Base-by-base conservation (phyloP, 129 eudicot genomes). In the Silybum marianum region DNA sequence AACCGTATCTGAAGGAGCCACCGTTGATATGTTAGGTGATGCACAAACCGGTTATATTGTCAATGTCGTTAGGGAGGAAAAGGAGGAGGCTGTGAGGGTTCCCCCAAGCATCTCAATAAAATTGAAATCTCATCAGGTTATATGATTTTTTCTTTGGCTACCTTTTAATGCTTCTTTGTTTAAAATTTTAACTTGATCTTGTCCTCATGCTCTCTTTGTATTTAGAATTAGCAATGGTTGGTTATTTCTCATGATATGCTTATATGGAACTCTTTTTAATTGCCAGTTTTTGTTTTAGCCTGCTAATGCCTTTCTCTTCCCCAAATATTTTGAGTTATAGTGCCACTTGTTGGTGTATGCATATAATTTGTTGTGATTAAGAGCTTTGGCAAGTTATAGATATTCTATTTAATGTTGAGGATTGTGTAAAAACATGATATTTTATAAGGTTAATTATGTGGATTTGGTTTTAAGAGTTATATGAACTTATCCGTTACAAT, bases 121-220 rank as follows among this genome's bases (percentile, higher is more conserved):
- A 90, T 77, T 96, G 84, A 96, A 96, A 85, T 79, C 86, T 39
- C 99, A 96, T 88, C 99, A 96, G 97, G 99, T 93, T 82, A 76
- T n/a, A 1, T 73, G 13, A 16, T 74, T 62, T 0, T 9, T 66
- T 28, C n/a, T 32, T 60, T 72, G 28, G 69, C 42, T 48, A 75
- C 69, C 44, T 4, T 4, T 14, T 51, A 9, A 40, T 40, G 63
- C 63, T 51, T 21, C 16, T 51, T 14, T 14, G 1, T 51, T 51
- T 48, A 11, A 51, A 51, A 3, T 12, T 51, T 51, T 51, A 51
- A 51, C 63, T 3, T 51, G 63, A 51, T 51, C 19, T 18, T 51
- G 21, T 51, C 63, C 7, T 51, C 63, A 12, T 14, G 7, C 14
- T 51, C 63, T 51, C 18, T 14, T 46, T 25, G 11, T 22, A 22